Evolutionary conservation across 768 basidiomycete genomes (phyloP).

Genomic region (Podaxis sp.): DNA sequence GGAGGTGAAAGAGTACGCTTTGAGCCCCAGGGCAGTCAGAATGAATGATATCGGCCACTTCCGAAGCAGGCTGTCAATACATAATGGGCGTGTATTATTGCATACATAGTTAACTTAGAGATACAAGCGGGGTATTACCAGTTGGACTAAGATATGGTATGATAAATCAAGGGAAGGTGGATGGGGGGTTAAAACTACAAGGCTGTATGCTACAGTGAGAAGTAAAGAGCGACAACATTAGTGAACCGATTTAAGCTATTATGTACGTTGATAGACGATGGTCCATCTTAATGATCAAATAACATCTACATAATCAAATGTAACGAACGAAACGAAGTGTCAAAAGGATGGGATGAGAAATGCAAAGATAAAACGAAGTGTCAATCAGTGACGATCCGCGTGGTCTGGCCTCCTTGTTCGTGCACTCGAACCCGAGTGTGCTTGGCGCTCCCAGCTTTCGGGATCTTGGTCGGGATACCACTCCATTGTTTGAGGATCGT

Average conservation of each 20-base stretch:
- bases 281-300: neutral
- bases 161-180: neutral
- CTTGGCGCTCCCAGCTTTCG: constrained; percentile 60
- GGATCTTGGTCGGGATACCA: constrained; percentile 74
- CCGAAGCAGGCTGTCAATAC: constrained; percentile 1
- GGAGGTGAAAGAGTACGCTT: neutral
- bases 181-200: neutral
- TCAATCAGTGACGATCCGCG: constrained; percentile 15
- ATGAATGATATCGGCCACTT: neutral
- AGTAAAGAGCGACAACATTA: constrained; percentile 13
- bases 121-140: neutral
- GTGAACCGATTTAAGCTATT: neutral
- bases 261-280: neutral
- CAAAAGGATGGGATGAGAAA: neutral
- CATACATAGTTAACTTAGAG: neutral
- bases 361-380: neutral
- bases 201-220: constrained; percentile 6
- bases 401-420: constrained; percentile 34
- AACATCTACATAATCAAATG: neutral
- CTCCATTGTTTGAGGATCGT: constrained; percentile 57
- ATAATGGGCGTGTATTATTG: neutral
- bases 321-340: constrained; percentile 1
- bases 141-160: neutral
- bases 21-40: neutral
- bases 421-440: constrained; percentile 33